A percentile compares a stretch with the other conserved stretches of the same genome.
Evolutionary conservation across 2,329 filamentous ascomycete genomes (phyloP).

Genomic region (Akanthomyces lecanii): DNA sequence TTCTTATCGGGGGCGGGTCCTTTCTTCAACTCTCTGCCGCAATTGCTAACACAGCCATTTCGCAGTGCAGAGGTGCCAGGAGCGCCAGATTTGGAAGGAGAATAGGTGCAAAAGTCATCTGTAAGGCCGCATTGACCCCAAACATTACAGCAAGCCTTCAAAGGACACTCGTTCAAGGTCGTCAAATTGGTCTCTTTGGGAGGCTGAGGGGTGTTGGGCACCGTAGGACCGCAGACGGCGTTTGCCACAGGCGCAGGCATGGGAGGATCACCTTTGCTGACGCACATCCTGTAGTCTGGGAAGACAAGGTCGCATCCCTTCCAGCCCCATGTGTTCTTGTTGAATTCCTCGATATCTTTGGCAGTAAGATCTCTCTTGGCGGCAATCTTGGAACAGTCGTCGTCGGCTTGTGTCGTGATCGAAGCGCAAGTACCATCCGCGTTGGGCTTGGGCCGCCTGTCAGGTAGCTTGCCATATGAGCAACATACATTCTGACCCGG

Average conservation of each 20-base stretch:
- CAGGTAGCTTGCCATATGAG: slow-evolving; percentile 30
- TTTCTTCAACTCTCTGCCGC: neutral
- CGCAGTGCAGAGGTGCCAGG: slow-evolving; percentile 24
- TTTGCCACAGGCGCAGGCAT: slow-evolving; percentile 25
- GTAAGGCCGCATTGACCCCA: slow-evolving; percentile 45
- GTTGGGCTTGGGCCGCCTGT: slow-evolving; percentile 32
- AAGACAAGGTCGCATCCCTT: slow-evolving; percentile 28
- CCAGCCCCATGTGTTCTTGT: slow-evolving; percentile 38
- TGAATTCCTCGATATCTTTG: slow-evolving; percentile 33
- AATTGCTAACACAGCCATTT: neutral
- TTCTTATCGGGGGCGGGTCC: slow-evolving; percentile 5
- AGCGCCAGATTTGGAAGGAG: slow-evolving; percentile 24
- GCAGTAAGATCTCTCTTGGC: slow-evolving; percentile 31
- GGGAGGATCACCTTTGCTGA: slow-evolving; percentile 29
- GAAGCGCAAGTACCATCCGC: slow-evolving; percentile 28
- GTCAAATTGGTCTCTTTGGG: slow-evolving; percentile 29
- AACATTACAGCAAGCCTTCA: slow-evolving; percentile 39
- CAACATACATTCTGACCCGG: slow-evolving; percentile 35
- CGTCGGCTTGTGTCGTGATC: slow-evolving; percentile 27
- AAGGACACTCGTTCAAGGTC: slow-evolving; percentile 42
- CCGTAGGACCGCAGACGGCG: slow-evolving; percentile 40
- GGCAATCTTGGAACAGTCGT: slow-evolving; percentile 36
- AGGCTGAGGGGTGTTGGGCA: slow-evolving; percentile 34
- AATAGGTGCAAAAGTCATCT: slow-evolving; percentile 36
- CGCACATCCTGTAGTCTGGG: slow-evolving; percentile 25